Evolutionary conservation across 2,329 filamentous ascomycete species (phyloP), one percentile per base, ranked within the genome.

Genomic region (Atkinsonella texensis): DNA sequence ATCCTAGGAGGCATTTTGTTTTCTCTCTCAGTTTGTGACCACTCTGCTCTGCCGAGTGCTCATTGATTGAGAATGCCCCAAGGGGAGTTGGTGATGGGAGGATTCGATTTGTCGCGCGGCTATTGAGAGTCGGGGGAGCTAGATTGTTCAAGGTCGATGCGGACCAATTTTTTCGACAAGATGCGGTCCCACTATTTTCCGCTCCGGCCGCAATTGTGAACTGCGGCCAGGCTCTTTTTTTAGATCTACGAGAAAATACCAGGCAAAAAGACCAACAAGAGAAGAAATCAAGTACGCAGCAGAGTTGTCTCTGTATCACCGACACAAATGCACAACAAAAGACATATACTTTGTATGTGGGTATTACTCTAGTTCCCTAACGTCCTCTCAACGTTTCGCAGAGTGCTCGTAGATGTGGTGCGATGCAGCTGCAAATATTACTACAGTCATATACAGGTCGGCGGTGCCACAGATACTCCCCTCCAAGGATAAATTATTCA

Each of bases 1-100:
- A 68, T 53, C 52, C 56, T 52, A 10, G 53, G 52, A 15, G 50
- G 45, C 53, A 54, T 56, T 13, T 35, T n/a, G n/a, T n/a, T 50
- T 12, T 33, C 50, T 12, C 20, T 23, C 20, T 23, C 20, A 23
- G 9, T 44, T n/a, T 13, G 38, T 17, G 31, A 11, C 47, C 28
- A 40, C 13, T 38, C 35, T 42, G 47, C 20, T 42, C 32, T 20
- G n/a, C 10, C 32, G 39, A 31, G 35, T 28, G 23, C 17, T 35
- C 7, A 38, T 15, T 10, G 13, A 2, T 3, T 13, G 18, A 4
- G 17, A 23, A 18, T 28, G 2, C 17, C 10, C 41, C 17, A 3
- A 20, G 18, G 9, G 17, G 41, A 43, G 0, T 18, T 7, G 41
- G 11, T 12, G 41, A 20, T 23, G 41, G 1, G 17, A 31, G 23